phyloP scores from a whole-genome alignment of 1,284 basidiomycete genomes.

The Uromyces viciae-fabae region DNA sequence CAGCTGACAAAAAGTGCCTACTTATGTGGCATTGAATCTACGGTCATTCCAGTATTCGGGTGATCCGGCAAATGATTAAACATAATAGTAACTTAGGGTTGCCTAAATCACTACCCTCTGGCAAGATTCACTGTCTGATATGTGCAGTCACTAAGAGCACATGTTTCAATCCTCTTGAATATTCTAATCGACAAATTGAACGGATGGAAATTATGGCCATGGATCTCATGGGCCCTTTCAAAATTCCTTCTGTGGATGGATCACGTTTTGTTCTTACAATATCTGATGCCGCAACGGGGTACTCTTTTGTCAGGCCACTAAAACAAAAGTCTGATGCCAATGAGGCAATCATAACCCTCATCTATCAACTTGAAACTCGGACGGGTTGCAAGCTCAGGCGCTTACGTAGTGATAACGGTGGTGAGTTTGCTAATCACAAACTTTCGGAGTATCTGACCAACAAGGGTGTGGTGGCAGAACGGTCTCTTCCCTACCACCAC shows the following conservation, averaged over 20 bases:
- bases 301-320: neutral
- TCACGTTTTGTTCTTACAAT: neutral
- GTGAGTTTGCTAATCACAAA: neutral
- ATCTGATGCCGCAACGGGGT: neutral
- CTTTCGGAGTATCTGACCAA: neutral
- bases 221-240: slow-evolving; percentile 17
- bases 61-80: neutral
- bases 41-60: neutral
- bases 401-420: slow-evolving; percentile 13
- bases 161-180: neutral
- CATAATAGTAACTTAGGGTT: neutral
- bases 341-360: neutral
- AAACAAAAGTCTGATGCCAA: neutral
- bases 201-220: neutral
- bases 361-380: neutral
- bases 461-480: neutral
- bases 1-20: neutral
- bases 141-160: slow-evolving; percentile 5
- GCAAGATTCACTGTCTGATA: neutral
- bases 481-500: slow-evolving; percentile 7
- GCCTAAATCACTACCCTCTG: neutral
- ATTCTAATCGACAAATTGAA: no score
- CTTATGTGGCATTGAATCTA: neutral
- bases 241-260: neutral
- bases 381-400: neutral